A percentile compares a stretch with the other conserved stretches of the same genome.
These are phyloP conservation scores for Saccharum officinarum DNA, from an alignment of 176 grass and related monocot species.

Conservation along the genomic window DNA sequence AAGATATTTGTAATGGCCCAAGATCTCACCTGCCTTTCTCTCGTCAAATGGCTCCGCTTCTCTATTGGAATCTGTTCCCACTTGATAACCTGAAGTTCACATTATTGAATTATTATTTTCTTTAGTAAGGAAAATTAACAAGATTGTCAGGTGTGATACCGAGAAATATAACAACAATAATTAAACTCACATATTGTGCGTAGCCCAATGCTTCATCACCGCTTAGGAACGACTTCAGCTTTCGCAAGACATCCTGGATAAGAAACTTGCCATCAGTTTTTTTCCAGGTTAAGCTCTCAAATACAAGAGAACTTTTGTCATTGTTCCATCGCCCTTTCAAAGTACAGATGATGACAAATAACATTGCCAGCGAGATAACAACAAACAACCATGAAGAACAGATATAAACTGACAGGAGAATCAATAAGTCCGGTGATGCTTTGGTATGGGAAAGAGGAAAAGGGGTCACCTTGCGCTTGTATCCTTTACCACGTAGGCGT, in stretches of 20 bases:
- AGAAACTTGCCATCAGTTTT: slow-evolving; percentile 29
- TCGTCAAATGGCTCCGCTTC: slow-evolving; percentile 65
- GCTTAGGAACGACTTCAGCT: slow-evolving; percentile 76
- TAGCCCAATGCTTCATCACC: slow-evolving; percentile 69
- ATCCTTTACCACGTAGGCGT: slow-evolving; percentile 69
- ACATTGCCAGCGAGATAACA: not conserved
- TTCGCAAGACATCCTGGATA: slow-evolving; percentile 77
- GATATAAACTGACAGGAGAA: slow-evolving; percentile 7
- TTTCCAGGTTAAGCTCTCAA: slow-evolving; percentile 19
- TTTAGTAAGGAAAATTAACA: slow-evolving; percentile 4
- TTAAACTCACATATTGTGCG: slow-evolving; percentile 79
- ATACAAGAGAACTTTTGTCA: slow-evolving; percentile 5
- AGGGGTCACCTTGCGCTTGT: slow-evolving; percentile 82
- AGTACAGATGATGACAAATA: slow-evolving; percentile 19
- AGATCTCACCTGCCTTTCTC: slow-evolving; percentile 79
- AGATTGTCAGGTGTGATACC: not conserved
- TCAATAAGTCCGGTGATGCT: not conserved
- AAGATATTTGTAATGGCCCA: slow-evolving; percentile 18
- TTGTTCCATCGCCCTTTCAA: not conserved
- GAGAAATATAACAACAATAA: not conserved
- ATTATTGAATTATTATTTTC: not conserved
- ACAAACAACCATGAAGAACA: not conserved
- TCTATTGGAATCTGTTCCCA: slow-evolving; percentile 97
- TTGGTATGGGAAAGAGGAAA: not conserved
- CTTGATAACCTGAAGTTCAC: slow-evolving; percentile 71